phyloP scores from a whole-genome alignment of 305 asterid genomes.

The Ajuga reptans region DNA sequence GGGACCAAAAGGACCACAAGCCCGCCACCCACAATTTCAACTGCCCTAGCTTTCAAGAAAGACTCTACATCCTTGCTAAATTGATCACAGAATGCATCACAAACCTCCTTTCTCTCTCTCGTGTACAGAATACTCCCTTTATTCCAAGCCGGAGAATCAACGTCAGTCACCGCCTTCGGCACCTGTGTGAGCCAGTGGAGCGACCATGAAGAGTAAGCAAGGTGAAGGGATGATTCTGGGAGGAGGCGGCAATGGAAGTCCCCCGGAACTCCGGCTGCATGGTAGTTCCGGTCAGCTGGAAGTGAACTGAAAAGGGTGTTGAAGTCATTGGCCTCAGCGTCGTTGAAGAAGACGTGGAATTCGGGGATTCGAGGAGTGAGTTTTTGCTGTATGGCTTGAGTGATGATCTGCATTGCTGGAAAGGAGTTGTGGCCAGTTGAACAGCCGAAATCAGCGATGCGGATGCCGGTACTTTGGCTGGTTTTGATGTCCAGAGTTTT shows the following conservation, averaged over 20 bases:
- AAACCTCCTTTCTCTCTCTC: constrained; percentile 8
- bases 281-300: constrained; percentile 9
- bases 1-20: constrained; percentile 30
- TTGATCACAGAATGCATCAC: constrained; percentile 23
- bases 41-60: constrained; percentile 25
- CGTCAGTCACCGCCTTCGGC: constrained; percentile 16
- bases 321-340: constrained; percentile 23
- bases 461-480: neutral
- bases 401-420: constrained; percentile 21
- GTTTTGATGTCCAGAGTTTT: constrained; percentile 13
- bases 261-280: constrained; percentile 21
- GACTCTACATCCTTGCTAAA: constrained; percentile 13
- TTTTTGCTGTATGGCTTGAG: constrained; percentile 1
- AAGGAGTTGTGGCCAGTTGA: constrained; percentile 32
- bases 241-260: constrained; percentile 26
- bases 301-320: constrained; percentile 29
- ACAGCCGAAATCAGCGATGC: constrained; percentile 35
- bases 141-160: constrained; percentile 21
- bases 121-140: constrained; percentile 17
- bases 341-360: constrained; percentile 16
- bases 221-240: constrained; percentile 22
- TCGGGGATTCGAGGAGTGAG: neutral
- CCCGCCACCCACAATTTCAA: constrained; percentile 31
- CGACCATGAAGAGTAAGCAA: constrained; percentile 27
- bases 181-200: constrained; percentile 25